Evolutionary conservation across 177 flowering plant genomes (phyloP).

Genomic region (Vitis hybrid): DNA sequence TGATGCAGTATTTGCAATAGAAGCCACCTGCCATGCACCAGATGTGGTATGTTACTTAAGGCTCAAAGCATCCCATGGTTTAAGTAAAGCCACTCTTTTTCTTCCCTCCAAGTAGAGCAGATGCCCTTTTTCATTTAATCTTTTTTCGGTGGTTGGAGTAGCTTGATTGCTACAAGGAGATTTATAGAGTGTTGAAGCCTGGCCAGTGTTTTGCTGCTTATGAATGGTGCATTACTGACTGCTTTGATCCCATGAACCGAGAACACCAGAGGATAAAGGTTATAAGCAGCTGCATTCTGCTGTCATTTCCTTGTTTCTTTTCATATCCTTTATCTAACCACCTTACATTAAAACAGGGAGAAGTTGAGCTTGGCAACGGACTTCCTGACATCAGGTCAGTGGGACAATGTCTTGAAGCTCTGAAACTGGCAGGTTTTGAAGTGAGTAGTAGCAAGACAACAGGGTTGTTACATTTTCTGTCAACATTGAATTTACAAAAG

Average conservation of each 20-base stretch:
- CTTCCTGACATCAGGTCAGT: constrained; percentile 85
- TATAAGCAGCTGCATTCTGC: not conserved
- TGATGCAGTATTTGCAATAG: constrained; percentile 94
- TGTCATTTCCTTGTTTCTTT: not conserved
- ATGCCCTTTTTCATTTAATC: no score
- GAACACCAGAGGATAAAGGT: constrained; percentile 92
- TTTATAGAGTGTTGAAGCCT: constrained; percentile 87
- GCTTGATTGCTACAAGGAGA: constrained; percentile 67
- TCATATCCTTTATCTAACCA: not conserved
- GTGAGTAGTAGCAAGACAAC: constrained; percentile 30
- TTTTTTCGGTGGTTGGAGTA: not conserved
- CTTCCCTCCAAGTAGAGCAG: no score
- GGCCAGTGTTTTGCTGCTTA: constrained; percentile 91
- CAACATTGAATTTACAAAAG: no score
- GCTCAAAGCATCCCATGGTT: not conserved
- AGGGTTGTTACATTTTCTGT: not conserved
- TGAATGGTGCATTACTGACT: constrained; percentile 97
- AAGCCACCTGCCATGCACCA: constrained; percentile 99
- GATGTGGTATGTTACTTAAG: constrained; percentile 62
- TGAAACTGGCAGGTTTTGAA: constrained; percentile 88
- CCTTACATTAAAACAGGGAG: constrained; percentile 52
- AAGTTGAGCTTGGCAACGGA: constrained; percentile 89
- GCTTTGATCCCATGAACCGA: constrained; percentile 68
- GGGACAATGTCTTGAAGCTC: constrained; percentile 71
- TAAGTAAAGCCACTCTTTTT: no score